Base-by-base conservation (phyloP, 2,329 filamentous ascomycete species). In the Trichoderma sp. region DNA sequence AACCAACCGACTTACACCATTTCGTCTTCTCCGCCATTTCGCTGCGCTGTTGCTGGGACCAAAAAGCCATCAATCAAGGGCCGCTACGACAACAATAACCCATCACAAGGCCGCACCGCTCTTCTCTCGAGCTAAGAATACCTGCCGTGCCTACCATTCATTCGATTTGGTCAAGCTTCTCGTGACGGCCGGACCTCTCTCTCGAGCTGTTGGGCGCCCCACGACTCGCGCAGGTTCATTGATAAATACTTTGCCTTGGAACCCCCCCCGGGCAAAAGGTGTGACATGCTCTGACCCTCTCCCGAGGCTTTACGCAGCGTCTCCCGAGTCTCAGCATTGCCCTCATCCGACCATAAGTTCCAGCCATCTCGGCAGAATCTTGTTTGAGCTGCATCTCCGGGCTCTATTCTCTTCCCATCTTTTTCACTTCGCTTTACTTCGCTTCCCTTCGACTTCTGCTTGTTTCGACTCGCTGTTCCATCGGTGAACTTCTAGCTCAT, bases 1-100 rank as follows among this genome's bases (percentile, higher is more conserved):
- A 56, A 67, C 68, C 68, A 72, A 69, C 72, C 47, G 70, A 71
- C 71, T 72, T 73, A 72, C 68, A 72, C 72, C 68, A 67, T 70
- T 49, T 49, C 52, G 35, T 16, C 56, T 33, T 60, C 63, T 59
- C 60, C 53, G 53, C 40, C 63, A 57, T 65, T 58, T 68, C 57
- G 56, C 68, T 68, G 68, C 68, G 68, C 47, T 62, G 40, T 70
- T 70, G 63, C 53, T 43, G 35, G 29, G 19, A 16, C 31, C 29
- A 16, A 52, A 55, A 40, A 47, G 43, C 56, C 47, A 21, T 68
- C 65, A 68, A 61, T 61, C 56, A 61, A 68, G 47, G 16, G 56
- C 55, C 55, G 63, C 55, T 55, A 21, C 31, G 63, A 67, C 55
- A 67, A 66, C 63, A 67, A 67, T 67, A 67, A 58, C 63, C 59